Percentiles rank a stretch among this genome's conserved stretches.
Evolutionary conservation across 257 asterid species (phyloP).

Genomic region (Haberlea rhodopensis): DNA sequence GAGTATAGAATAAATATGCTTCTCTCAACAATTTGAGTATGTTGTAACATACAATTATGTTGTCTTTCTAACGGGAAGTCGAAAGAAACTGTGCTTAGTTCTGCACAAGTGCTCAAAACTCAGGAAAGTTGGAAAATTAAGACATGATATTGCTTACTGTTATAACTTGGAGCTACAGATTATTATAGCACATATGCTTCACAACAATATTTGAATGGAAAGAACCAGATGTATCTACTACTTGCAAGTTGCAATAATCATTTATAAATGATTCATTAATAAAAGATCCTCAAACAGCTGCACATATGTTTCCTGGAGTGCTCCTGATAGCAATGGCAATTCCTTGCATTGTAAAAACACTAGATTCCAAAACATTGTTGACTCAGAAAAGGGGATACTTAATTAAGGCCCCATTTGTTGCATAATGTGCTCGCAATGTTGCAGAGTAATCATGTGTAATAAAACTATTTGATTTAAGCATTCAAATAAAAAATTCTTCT

Average conservation of each 20-base stretch:
- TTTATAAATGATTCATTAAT: neutral
- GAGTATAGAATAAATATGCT: too few relatives aligned
- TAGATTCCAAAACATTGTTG: neutral
- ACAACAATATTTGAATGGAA: neutral
- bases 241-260: slow-evolving; percentile 4
- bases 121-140: slow-evolving; percentile 1
- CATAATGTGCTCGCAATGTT: slow-evolving; percentile 14
- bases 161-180: slow-evolving; percentile 12
- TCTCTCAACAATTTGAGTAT: too few relatives aligned
- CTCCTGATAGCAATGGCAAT: neutral
- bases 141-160: neutral
- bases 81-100: neutral
- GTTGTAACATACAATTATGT: too few relatives aligned
- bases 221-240: neutral
- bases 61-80: too few relatives aligned
- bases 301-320: neutral
- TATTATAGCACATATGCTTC: neutral
- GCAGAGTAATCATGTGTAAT: slow-evolving; percentile 14
- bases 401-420: neutral
- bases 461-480: slow-evolving; percentile 9
- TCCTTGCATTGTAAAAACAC: neutral
- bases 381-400: neutral
- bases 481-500: slow-evolving; percentile 7
- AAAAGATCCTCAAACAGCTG: neutral
- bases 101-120: neutral